phyloP scores from a whole-genome alignment of 2,329 filamentous ascomycete species.

The Colletotrichum theobromicola region DNA sequence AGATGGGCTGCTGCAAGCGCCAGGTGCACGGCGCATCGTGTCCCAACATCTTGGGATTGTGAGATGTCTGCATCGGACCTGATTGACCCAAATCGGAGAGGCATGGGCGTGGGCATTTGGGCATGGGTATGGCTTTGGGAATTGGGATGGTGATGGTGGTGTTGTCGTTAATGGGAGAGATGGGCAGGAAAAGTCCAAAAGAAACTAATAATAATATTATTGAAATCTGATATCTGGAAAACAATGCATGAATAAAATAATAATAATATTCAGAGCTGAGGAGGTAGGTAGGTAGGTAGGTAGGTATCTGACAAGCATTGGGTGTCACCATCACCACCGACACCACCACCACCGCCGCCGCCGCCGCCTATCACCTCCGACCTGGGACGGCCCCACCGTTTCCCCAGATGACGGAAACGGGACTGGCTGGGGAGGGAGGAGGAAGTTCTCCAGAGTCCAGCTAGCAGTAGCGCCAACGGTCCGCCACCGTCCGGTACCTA shows the following conservation, averaged over 20 bases:
- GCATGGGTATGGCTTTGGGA: not conserved
- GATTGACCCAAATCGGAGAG: not conserved
- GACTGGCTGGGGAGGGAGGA: too few relatives aligned
- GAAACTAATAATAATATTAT: not conserved
- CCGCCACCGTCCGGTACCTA: constrained; percentile 4
- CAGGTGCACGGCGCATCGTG: not conserved
- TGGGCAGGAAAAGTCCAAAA: not conserved
- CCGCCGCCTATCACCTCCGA: not conserved
- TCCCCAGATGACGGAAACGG: not conserved
- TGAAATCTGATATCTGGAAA: not conserved
- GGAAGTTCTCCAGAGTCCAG: too few relatives aligned
- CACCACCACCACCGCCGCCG: not conserved
- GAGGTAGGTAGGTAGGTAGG: too few relatives aligned
- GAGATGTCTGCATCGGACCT: constrained; percentile 1
- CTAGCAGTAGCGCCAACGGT: constrained; percentile 8
- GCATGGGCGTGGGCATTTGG: not conserved
- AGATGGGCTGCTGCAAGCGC: not conserved
- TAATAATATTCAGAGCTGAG: not conserved
- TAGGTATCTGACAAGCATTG: not conserved
- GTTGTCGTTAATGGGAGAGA: not conserved
- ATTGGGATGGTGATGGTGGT: too few relatives aligned
- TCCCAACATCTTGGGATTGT: constrained; percentile 1
- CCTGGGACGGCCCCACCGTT: constrained; percentile 6
- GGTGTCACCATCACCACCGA: not conserved
- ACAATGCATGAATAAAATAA: not conserved